phyloP scores from a whole-genome alignment of 495 filamentous ascomycete genomes.

The Coniosporium apollinis region DNA sequence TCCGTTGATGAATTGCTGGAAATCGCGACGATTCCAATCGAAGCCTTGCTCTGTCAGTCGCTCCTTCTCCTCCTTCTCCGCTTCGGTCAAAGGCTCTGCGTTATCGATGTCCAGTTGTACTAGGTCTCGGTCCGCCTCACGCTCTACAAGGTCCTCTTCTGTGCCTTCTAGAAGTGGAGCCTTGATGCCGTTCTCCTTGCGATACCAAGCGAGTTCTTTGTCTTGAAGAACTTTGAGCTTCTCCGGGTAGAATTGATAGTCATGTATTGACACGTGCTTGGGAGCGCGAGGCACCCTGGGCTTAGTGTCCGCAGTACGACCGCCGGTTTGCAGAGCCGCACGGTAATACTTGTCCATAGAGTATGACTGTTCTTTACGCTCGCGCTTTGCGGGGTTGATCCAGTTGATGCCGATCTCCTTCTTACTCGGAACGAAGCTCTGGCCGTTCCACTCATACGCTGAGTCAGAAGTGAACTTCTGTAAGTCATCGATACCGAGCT shows the following conservation, averaged over 20 bases:
- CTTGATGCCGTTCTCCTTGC: constrained; percentile 91
- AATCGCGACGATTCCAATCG: constrained; percentile 92
- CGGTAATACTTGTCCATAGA: constrained; percentile 99
- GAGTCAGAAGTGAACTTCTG: constrained; percentile 97
- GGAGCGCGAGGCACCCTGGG: constrained; percentile 92
- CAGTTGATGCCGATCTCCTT: constrained; percentile 90
- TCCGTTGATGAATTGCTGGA: constrained; percentile 93
- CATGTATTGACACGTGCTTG: constrained; percentile 80
- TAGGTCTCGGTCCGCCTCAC: constrained; percentile 72
- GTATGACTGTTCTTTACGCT: constrained; percentile 94
- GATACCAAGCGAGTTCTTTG: constrained; percentile 86
- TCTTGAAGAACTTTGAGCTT: constrained; percentile 78
- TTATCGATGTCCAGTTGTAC: constrained; percentile 90
- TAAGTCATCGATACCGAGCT: constrained; percentile 93
- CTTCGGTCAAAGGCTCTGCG: constrained; percentile 73
- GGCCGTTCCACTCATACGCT: constrained; percentile 96
- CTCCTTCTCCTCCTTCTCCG: constrained; percentile 73
- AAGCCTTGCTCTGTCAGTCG: constrained; percentile 71
- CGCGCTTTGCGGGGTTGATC: constrained; percentile 98
- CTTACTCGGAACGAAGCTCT: constrained; percentile 78
- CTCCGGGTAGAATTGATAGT: constrained; percentile 92
- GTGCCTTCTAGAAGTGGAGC: constrained; percentile 67
- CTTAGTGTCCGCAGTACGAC: constrained; percentile 71
- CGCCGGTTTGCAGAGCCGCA: constrained; percentile 71
- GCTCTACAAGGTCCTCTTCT: constrained; percentile 66